A percentile compares a stretch with the other conserved stretches of the same genome.
Conservation (phyloP, 345 rosid species). For the Citrus reticulata region DNA sequence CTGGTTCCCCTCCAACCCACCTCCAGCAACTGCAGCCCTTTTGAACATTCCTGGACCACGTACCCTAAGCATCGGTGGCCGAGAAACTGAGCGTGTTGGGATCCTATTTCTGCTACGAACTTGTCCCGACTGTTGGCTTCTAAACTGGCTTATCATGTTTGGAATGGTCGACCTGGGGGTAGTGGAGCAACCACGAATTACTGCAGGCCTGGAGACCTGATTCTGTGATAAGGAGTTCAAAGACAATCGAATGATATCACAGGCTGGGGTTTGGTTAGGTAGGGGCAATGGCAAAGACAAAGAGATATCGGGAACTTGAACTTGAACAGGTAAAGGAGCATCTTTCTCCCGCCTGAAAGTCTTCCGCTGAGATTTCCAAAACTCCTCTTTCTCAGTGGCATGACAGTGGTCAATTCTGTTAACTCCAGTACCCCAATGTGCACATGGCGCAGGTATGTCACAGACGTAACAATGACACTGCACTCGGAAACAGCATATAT, state of each 20-base stretch:
- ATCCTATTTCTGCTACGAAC: constrained; percentile 17
- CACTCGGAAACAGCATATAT: constrained; percentile 16
- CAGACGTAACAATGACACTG: constrained; percentile 95
- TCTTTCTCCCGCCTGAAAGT: constrained; percentile 29
- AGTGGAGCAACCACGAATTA: constrained; percentile 44
- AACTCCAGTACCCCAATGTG: constrained; percentile 50
- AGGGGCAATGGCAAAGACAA: constrained; percentile 17
- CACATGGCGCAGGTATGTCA: constrained; percentile 77
- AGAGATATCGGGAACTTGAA: constrained; percentile 14
- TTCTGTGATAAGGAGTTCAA: constrained; percentile 12
- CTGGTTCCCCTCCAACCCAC: constrained; percentile 7
- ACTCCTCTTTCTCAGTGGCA: constrained; percentile 65
- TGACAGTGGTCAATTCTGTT: constrained; percentile 61
- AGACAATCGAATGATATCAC: constrained; percentile 9
- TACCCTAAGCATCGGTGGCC: constrained; percentile 17
- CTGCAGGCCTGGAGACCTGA: constrained; percentile 7
- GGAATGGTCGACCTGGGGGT: constrained; percentile 24
- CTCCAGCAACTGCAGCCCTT: constrained; percentile 18
- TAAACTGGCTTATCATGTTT: constrained; percentile 25
- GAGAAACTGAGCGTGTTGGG: constrained; percentile 16
- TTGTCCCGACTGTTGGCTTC: constrained; percentile 15
- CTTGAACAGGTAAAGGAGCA: constrained; percentile 23
- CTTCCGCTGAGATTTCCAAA: constrained; percentile 61
- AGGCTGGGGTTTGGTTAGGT: constrained; percentile 18
- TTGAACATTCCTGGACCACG: constrained; percentile 23